Evolutionary conservation across 768 basidiomycete genomes (phyloP), one percentile per base, ranked within the genome.

Genomic region (Kwoniella pini): DNA sequence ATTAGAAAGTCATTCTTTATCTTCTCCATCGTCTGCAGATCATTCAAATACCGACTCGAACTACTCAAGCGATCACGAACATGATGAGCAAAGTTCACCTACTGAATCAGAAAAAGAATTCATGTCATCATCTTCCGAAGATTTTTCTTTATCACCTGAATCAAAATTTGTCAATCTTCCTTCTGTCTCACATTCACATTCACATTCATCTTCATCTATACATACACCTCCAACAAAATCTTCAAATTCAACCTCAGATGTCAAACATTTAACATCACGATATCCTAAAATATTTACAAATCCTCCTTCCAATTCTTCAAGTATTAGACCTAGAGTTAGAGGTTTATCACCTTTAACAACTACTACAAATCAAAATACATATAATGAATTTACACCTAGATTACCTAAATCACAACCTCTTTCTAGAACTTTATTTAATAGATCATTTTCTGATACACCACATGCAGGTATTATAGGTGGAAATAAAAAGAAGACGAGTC

Each of bases 381-480:
- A 44, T 28, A 38, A 26, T 27, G 19, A 26, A 31, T 49, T 36
- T 4, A 17, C 48, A 33, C 57, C 57, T 19, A 45, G 49, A 33
- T 51, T 69, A 28, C 72, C 72, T 12, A 74, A 74, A 62, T 63
- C 70, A 0, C 72, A 74, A 56, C 68, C 69, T 4, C 60, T 74
- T 17, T 54, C 72, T 30, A 26, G 70, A 30, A 62, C 70, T 7
- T 54, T 74, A 13, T 71, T 74, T 39, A 65, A 65, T 10, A 24
- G 67, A 38, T 44, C 42, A 4, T 15, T 57, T 21, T n/a, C 55
- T 15, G 44, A 44, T 36, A 63, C 63, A 4, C 63, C 68, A 2
- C 70, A 69, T 38, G 69, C 69, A 7, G 71, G 71, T 3, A 48
- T 62, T 30, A 28, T 27, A 10, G 30, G 22, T 10, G 58, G 55